These are phyloP conservation scores for Incumbomyces lentus DNA, from an alignment of 2,329 filamentous ascomycete species.

Conservation along the genomic window DNA sequence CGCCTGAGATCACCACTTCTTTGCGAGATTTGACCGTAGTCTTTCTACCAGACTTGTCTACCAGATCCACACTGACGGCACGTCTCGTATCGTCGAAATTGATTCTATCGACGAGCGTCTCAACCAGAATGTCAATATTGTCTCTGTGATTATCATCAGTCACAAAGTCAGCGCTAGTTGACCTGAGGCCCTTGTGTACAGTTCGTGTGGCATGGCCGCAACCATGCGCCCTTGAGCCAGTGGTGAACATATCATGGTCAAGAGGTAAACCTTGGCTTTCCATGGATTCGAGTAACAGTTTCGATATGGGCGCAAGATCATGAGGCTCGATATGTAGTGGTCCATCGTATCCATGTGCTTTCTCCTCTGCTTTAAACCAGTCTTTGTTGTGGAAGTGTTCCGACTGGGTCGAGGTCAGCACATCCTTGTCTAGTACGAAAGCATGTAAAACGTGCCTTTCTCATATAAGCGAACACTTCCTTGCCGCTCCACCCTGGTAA, in stretches of 20 bases:
- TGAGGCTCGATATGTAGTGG: slow-evolving; percentile 48
- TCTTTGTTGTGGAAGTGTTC: slow-evolving; percentile 50
- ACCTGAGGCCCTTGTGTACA: slow-evolving; percentile 42
- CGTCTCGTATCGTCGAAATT: slow-evolving; percentile 30
- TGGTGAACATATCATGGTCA: slow-evolving; percentile 51
- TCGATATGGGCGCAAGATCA: slow-evolving; percentile 48
- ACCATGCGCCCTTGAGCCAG: slow-evolving; percentile 42
- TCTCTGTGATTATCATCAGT: slow-evolving; percentile 32
- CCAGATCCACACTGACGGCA: slow-evolving; percentile 31
- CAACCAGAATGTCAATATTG: slow-evolving; percentile 41
- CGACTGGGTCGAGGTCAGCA: slow-evolving; percentile 30
- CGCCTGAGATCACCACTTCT: slow-evolving; percentile 32
- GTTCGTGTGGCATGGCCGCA: slow-evolving; percentile 47
- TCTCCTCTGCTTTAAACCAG: slow-evolving; percentile 44
- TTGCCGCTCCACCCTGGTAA: slow-evolving; percentile 42
- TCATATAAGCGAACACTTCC: slow-evolving; percentile 48
- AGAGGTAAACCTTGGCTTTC: slow-evolving; percentile 44
- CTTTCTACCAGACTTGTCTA: slow-evolving; percentile 33
- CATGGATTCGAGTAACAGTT: slow-evolving; percentile 46
- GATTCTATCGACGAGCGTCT: slow-evolving; percentile 44
- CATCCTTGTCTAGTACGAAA: slow-evolving; percentile 25
- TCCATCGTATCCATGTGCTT: slow-evolving; percentile 42
- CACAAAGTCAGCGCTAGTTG: slow-evolving; percentile 45
- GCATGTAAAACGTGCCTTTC: slow-evolving; percentile 40
- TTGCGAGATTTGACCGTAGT: slow-evolving; percentile 30